These are phyloP conservation scores for Pseudoneurospora amorphoporcata DNA, from an alignment of 495 filamentous ascomycete species.

Conservation along the genomic window DNA sequence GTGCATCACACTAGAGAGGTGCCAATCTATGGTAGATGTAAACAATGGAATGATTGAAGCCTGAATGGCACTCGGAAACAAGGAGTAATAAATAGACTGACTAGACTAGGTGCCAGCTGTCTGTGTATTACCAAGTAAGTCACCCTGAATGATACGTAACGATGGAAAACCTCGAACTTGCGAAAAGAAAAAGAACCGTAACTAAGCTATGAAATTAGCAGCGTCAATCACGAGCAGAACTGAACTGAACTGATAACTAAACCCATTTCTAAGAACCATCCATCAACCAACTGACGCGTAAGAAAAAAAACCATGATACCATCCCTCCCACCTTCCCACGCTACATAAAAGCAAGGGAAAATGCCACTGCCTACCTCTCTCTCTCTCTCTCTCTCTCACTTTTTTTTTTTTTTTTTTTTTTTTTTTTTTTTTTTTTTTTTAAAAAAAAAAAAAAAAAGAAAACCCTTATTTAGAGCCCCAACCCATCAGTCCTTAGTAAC, in stretches of 20 bases:
- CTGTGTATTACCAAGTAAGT: not conserved
- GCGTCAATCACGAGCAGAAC: not conserved
- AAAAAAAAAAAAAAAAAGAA: too few species aligned
- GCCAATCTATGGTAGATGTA: not conserved
- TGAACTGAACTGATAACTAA: not conserved
- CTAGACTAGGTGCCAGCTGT: not conserved
- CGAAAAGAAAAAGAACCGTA: not conserved
- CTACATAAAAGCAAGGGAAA: too few species aligned
- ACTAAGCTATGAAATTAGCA: not conserved
- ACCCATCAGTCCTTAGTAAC: slow-evolving; percentile 20
- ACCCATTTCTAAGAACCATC: not conserved
- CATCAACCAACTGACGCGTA: not conserved
- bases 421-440: too few species aligned
- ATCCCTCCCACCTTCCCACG: not conserved
- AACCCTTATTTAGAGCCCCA: not conserved
- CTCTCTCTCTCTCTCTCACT: too few species aligned
- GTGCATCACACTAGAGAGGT: not conserved
- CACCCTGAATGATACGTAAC: too few species aligned
- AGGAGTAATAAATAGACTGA: not conserved
- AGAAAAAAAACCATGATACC: not conserved
- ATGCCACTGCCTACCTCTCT: not conserved
- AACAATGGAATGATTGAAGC: not conserved
- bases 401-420: too few species aligned
- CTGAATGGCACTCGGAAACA: not conserved
- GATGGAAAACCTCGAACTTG: not conserved